Percentiles rank a stretch among this genome's conserved stretches.
Evolutionary conservation across 2,329 filamentous ascomycete species (phyloP).

Genomic region (Ophiosphaerella narmari): DNA sequence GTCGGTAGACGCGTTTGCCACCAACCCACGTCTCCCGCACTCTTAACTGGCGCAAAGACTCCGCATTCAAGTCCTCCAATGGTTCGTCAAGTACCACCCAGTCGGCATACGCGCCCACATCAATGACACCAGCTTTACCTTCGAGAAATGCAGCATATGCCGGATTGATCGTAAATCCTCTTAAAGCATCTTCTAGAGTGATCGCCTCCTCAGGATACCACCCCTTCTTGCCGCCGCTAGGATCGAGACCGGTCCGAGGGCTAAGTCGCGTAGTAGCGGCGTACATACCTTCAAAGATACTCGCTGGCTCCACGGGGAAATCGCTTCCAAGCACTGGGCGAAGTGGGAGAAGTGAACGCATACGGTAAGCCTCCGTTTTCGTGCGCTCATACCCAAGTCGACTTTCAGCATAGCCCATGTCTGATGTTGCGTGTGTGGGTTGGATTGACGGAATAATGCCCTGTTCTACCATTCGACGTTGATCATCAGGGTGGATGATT

Average conservation of each 20-base stretch:
- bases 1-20: slow-evolving; percentile 52
- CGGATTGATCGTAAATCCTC: slow-evolving; percentile 65
- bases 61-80: slow-evolving; percentile 56
- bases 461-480: slow-evolving; percentile 61
- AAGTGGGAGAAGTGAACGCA: slow-evolving; percentile 63
- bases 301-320: slow-evolving; percentile 72
- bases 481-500: slow-evolving; percentile 70
- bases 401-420: slow-evolving; percentile 68
- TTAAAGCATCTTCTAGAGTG: slow-evolving; percentile 62
- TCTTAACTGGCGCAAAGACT: slow-evolving; percentile 57
- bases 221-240: slow-evolving; percentile 54
- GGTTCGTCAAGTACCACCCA: slow-evolving; percentile 71
- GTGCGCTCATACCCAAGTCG: slow-evolving; percentile 64
- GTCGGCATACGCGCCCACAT: slow-evolving; percentile 66
- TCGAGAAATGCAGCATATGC: slow-evolving; percentile 66
- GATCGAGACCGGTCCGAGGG: slow-evolving; percentile 54
- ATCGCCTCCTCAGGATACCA: slow-evolving; percentile 67
- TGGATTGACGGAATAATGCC: slow-evolving; percentile 72
- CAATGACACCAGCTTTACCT: slow-evolving; percentile 62
- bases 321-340: slow-evolving; percentile 68
- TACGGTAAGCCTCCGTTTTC: slow-evolving; percentile 64
- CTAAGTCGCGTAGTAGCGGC: slow-evolving; percentile 67
- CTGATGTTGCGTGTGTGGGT: slow-evolving; percentile 73
- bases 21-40: slow-evolving; percentile 73
- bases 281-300: slow-evolving; percentile 71